Conservation (phyloP, 1,284 basidiomycete species). For the Ganoderma lucidum region DNA sequence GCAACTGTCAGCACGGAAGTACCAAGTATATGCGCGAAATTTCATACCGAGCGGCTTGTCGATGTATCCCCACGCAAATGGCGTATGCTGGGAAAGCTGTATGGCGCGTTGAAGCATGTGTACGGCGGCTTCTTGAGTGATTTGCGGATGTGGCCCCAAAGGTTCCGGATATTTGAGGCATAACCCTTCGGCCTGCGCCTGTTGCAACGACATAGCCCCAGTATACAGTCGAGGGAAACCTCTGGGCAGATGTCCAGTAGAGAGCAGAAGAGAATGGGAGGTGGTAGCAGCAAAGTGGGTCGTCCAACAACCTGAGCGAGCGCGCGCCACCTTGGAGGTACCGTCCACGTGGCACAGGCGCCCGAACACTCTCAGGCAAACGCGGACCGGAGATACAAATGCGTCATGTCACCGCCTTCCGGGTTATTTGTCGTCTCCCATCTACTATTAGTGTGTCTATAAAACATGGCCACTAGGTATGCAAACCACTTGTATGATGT, state of each 20-base stretch:
- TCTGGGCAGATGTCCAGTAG: neutral
- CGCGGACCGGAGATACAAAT: neutral
- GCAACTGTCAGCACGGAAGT: neutral
- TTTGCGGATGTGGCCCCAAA: conserved; percentile 59
- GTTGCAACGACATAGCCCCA: conserved; percentile 22
- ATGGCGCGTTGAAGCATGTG: conserved; percentile 66
- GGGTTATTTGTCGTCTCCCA: neutral
- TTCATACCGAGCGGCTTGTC: conserved; percentile 72
- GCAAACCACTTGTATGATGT: neutral
- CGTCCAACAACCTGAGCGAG: too few species aligned
- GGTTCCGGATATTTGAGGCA: conserved; percentile 75
- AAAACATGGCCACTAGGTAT: conserved; percentile 28
- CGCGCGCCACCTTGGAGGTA: neutral
- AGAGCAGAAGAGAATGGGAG: neutral
- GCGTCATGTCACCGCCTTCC: neutral
- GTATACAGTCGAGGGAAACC: neutral
- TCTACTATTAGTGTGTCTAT: too few species aligned
- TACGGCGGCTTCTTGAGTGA: conserved; percentile 65
- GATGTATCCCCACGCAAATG: conserved; percentile 75
- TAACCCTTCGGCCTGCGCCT: conserved; percentile 41
- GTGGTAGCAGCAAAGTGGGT: too few species aligned
- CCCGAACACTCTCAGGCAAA: neutral
- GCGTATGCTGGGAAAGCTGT: conserved; percentile 59
- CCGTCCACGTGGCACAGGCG: neutral
- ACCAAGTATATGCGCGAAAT: neutral